A percentile compares a stretch with the other conserved stretches of the same genome.
Evolutionary conservation across 1,284 basidiomycete species (phyloP).

Genomic region (Pseudomicrostroma phylloplanum): DNA sequence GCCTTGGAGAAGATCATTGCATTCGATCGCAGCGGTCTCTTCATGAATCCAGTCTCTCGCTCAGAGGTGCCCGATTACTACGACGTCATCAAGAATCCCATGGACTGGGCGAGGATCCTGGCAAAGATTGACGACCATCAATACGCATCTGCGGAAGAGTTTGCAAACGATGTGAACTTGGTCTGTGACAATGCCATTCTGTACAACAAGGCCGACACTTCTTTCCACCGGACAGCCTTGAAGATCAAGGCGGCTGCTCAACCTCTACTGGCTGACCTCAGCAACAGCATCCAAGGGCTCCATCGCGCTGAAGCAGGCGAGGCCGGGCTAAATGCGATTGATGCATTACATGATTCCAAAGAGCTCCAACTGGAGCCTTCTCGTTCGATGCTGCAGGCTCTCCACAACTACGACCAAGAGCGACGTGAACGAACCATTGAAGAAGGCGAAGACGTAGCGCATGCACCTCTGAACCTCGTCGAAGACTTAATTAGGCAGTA

Average conservation of each 20-base stretch:
- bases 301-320: conserved; percentile 16
- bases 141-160: conserved; percentile 69
- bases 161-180: conserved; percentile 76
- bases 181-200: conserved; percentile 77
- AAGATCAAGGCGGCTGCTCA: conserved; percentile 62
- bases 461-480: conserved; percentile 19
- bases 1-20: conserved; percentile 66
- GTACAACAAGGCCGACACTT: conserved; percentile 74
- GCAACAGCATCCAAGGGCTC: conserved; percentile 15
- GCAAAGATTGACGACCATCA: conserved; percentile 62
- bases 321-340: background rate
- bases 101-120: conserved; percentile 75
- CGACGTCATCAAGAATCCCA: conserved; percentile 75
- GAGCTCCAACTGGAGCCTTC: conserved; percentile 32
- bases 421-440: conserved; percentile 8
- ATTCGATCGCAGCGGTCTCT: conserved; percentile 34
- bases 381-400: conserved; percentile 18
- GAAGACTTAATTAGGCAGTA: conserved; percentile 28
- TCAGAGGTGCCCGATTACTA: conserved; percentile 84
- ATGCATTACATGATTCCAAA: conserved; percentile 9
- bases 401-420: conserved; percentile 24
- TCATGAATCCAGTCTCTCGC: conserved; percentile 54
- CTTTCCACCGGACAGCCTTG: conserved; percentile 67
- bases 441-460: background rate
- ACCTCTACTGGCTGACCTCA: conserved; percentile 57